Evolutionary conservation across 495 filamentous ascomycete species (phyloP).

Genomic region (Ramalina intermedia): DNA sequence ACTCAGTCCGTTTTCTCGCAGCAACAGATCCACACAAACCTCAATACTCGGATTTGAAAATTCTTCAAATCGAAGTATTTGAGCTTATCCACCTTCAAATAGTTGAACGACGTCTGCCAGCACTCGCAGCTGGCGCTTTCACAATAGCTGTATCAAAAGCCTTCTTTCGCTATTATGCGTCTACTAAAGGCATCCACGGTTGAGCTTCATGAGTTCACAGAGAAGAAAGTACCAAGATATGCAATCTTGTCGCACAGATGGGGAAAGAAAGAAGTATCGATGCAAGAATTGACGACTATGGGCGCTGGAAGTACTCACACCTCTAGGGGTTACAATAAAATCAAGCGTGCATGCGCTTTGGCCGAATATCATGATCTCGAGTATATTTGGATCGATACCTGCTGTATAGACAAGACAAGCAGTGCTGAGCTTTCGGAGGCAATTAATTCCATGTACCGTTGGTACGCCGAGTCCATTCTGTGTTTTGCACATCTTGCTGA

Average conservation of each 20-base stretch:
- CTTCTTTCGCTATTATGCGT: slow-evolving; percentile 12
- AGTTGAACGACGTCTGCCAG: too few relatives aligned
- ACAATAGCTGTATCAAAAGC: too few relatives aligned
- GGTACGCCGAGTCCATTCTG: slow-evolving; percentile 6
- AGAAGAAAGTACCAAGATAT: slow-evolving; percentile 17
- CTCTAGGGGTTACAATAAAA: neutral
- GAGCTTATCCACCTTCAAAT: too few relatives aligned
- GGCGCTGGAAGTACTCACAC: neutral
- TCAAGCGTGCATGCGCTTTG: neutral
- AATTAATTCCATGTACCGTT: slow-evolving; percentile 23
- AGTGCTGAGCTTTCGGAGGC: slow-evolving; percentile 25
- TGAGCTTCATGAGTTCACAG: slow-evolving; percentile 17
- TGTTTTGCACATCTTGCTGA: slow-evolving; percentile 20
- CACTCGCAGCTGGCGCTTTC: too few relatives aligned
- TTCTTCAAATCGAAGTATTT: too few relatives aligned
- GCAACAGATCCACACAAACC: too few relatives aligned
- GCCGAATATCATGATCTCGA: neutral
- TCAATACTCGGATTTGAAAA: too few relatives aligned
- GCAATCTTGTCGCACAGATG: slow-evolving; percentile 27
- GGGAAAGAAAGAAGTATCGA: slow-evolving; percentile 19
- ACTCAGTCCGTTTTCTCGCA: too few relatives aligned
- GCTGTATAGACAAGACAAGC: slow-evolving; percentile 27
- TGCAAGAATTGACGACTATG: neutral
- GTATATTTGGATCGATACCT: slow-evolving; percentile 29
- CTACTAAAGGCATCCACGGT: slow-evolving; percentile 18